Evolutionary conservation across 352 stramenopile genomes (phyloP), one percentile per base, ranked within the genome.

Genomic region (Phytophthora brassicae): DNA sequence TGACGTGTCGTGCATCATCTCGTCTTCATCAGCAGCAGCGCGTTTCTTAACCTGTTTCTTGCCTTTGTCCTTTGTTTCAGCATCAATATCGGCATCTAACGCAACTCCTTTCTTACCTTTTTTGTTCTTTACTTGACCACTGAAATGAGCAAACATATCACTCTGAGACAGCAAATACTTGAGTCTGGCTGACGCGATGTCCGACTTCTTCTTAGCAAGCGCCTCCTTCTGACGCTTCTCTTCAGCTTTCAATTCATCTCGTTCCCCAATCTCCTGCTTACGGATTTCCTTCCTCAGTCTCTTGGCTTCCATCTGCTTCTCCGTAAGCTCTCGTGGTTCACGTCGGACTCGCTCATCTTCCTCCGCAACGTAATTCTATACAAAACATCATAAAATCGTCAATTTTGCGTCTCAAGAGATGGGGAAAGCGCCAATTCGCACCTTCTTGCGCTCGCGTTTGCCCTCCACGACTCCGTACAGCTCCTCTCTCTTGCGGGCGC

Each of bases 81-180:
- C 70, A 26, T 90, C 77, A 35, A 83, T 81, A 9, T 84, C 63
- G 1, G 74, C 81, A 41, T 77, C 75, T 19, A 72, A 31, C 16
- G 49, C 38, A 2, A 44, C 45, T 23, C 53, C 58, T 17, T 63
- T 55, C 44, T 71, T 71, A 3, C 59, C 59, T 20, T 68, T 77
- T 53, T 89, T 84, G 22, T 68, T 76, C 26, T 89, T 81, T 24
- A 89, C 81, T 70, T 96, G 92, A 16, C 94, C 93, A 52, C 97
- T 88, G 72, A 99, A 99, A 64, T 99, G 96, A 33, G 94, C 92
- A 75, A 99, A 99, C 12, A 99, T 97, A 57, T 99, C 97, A 31
- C 90, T 98, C 70, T 99, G 97, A 0, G 84, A 90, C 24, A 99
- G 84, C 42, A 99, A 64, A 72, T 98, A 99, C 59, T 98, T 77